Percentiles rank a stretch among this genome's conserved stretches.
Evolutionary conservation across 345 rosid genomes (phyloP).

Genomic region (Populus davidiana): DNA sequence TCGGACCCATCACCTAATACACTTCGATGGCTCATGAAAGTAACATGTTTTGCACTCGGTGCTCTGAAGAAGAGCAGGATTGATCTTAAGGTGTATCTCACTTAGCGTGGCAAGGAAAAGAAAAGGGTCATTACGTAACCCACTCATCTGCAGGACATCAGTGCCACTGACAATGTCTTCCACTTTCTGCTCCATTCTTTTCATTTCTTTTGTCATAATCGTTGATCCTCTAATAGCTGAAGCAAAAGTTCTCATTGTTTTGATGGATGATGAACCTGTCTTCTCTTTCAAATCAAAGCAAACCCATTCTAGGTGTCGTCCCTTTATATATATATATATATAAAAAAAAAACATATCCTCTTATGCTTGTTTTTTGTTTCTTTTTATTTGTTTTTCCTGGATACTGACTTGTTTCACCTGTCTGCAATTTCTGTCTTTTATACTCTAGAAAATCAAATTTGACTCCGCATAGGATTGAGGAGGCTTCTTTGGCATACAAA

Average conservation of each 20-base stretch:
- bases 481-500: constrained; percentile 21
- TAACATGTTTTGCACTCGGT: background rate
- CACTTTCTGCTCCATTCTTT: constrained; percentile 1
- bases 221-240: constrained; percentile 5
- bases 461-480: constrained; percentile 7
- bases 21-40: background rate
- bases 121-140: background rate
- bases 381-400: background rate
- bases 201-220: constrained; percentile 6
- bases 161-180: constrained; percentile 16
- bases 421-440: background rate
- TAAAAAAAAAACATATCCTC: background rate
- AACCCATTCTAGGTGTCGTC: constrained; percentile 12
- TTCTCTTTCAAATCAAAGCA: constrained; percentile 24
- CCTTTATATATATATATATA: background rate
- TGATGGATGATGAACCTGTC: constrained; percentile 35
- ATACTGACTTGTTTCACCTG: background rate
- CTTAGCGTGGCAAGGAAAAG: background rate
- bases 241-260: constrained; percentile 37
- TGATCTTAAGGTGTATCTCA: too few species aligned
- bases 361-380: background rate
- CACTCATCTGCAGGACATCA: too few species aligned
- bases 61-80: background rate
- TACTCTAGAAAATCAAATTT: too few species aligned
- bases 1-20: background rate